Conservation (phyloP, 2,329 filamentous ascomycete species). For the Elsinoe perseae region DNA sequence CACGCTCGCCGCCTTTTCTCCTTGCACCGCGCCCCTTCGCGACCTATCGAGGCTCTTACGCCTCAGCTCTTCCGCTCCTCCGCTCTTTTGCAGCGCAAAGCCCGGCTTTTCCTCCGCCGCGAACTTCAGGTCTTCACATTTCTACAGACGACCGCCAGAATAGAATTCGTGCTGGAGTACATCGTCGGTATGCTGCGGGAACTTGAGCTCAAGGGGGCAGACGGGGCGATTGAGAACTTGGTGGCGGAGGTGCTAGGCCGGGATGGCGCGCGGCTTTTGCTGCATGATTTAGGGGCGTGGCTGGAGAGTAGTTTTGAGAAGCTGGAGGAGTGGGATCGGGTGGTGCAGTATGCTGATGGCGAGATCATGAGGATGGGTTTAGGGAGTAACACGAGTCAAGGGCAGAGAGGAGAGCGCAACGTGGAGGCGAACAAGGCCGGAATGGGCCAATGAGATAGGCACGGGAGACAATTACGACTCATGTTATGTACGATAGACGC, state of each 20-base stretch:
- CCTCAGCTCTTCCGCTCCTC: constrained; percentile 58
- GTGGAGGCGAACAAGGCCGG: background rate
- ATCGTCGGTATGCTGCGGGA: constrained; percentile 75
- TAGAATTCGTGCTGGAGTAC: constrained; percentile 78
- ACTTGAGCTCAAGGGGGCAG: constrained; percentile 70
- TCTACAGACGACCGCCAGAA: constrained; percentile 53
- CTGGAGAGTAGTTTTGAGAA: constrained; percentile 69
- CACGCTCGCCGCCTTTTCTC: constrained; percentile 69
- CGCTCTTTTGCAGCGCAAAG: constrained; percentile 62
- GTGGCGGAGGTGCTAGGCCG: constrained; percentile 70
- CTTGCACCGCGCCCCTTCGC: constrained; percentile 65
- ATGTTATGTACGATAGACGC: constrained; percentile 3
- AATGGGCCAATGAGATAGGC: background rate
- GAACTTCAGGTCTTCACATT: constrained; percentile 80
- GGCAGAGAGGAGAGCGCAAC: background rate
- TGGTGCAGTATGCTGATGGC: constrained; percentile 59
- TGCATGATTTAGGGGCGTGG: constrained; percentile 80
- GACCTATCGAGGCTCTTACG: constrained; percentile 69
- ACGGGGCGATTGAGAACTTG: constrained; percentile 71
- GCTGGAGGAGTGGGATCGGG: constrained; percentile 69
- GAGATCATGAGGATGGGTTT: constrained; percentile 10
- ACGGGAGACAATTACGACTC: background rate
- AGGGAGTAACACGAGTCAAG: background rate
- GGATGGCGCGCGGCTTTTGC: constrained; percentile 63
- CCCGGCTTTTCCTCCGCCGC: constrained; percentile 71